A percentile compares a stretch with the other conserved stretches of the same genome.
These are phyloP conservation scores for Debaryomyces udenii DNA, from an alignment of 1,139 yeast species.

Conservation along the genomic window DNA sequence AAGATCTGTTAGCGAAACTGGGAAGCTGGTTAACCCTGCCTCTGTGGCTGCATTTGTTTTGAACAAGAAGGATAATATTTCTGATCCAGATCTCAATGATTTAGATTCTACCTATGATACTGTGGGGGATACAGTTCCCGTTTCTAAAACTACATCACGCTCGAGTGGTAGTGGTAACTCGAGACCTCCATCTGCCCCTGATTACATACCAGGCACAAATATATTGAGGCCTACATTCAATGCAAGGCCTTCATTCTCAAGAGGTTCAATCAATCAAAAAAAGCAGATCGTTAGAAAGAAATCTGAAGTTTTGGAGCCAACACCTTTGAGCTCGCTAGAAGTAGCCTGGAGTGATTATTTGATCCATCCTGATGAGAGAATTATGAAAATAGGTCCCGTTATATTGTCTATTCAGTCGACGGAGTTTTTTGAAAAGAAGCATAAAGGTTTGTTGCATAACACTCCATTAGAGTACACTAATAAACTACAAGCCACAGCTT, in stretches of 20 bases:
- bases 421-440: conserved; percentile 57
- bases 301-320: conserved; percentile 43
- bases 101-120: conserved; percentile 12
- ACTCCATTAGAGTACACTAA: conserved; percentile 54
- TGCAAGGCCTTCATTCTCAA: conserved; percentile 32
- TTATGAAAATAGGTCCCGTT: conserved; percentile 64
- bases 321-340: conserved; percentile 63
- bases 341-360: conserved; percentile 68
- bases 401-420: conserved; percentile 40
- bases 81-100: conserved; percentile 20
- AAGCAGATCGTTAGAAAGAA: conserved; percentile 22
- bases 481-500: conserved; percentile 25
- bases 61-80: conserved; percentile 28
- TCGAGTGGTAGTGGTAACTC: conserved; percentile 7
- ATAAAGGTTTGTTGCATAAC: conserved; percentile 59
- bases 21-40: conserved; percentile 36
- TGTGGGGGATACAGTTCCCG: conserved; percentile 1
- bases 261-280: conserved; percentile 23
- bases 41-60: conserved; percentile 51
- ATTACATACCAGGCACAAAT: conserved; percentile 60
- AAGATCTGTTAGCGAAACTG: conserved; percentile 14
- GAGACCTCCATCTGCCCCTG: conserved; percentile 20
- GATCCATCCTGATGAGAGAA: conserved; percentile 66
- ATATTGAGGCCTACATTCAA: conserved; percentile 51
- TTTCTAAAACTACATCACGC: conserved; percentile 6